Evolutionary conservation across 139 green algal genomes (phyloP), one percentile per base, ranked within the genome.

Genomic region (Nannochloris sp.): DNA sequence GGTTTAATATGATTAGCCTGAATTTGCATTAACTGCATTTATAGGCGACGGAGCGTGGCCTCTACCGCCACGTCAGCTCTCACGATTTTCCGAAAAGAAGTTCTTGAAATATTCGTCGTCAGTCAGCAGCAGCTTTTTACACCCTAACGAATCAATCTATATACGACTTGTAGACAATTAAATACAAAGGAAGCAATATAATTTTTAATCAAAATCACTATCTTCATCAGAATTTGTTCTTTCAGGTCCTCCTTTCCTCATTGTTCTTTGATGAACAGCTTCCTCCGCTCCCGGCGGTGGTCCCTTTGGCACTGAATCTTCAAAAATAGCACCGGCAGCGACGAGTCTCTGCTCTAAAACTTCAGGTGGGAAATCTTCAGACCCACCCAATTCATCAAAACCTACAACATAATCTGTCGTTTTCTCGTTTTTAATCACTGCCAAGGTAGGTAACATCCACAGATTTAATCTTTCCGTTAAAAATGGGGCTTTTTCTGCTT

Each of bases 401-500:
- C 86, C 85, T 31, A 92, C 83, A 9, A 92, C 53, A 53, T 91
- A 92, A 55, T 91, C 83, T 3, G 75, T 83, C 7, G 85, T 85
- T 71, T 97, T 97, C 36, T 89, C 90, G 46, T 90, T 78, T 59
- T 86, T 89, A 39, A 97, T 85, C 9, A 97, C 51, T 4, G 89
- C 89, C 32, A 97, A 61, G 1, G 92, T 97, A 31, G 92, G 92
- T 39, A 97, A 80, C 88, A 97, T 95, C 82, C 85, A 95, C 14
- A 97, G 85, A 51, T 89, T 89, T 7, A 95, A 63, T 58, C 77
- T 77, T 15, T 95, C 91, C 27, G 81, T 88, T 15, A 97, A 70
- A 72, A 90, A 97, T 10, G 91, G 90, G 33, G 78, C 79, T 82
- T 98, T 97, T 77, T 98, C 93, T 37, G 93, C 93, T 72, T 97